Base-by-base conservation (phyloP, 2,329 filamentous ascomycete species). In the Paraphoma chrysanthemicola region DNA sequence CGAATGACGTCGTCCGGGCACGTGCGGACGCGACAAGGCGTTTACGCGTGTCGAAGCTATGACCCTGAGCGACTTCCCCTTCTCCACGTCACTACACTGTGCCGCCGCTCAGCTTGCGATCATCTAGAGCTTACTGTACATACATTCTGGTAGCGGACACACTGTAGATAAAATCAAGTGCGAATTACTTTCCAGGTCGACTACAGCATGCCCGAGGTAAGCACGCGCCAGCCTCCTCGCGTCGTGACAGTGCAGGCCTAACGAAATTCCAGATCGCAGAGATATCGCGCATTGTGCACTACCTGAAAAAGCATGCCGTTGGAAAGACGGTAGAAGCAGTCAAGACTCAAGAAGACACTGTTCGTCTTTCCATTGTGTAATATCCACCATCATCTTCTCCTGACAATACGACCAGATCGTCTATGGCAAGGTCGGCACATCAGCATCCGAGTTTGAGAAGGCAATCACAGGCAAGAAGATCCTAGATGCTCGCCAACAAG, bases 371-470 rank as follows among this genome's bases (percentile, higher is more conserved):
- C 39, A 38, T n/a, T 38, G 6, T 11, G 33, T 17, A 16, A 11
- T 16, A 9, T 17, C 14, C 11, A 42, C 39, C 11, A 14, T 17
- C 11, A n/a, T 8, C n/a, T 16, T n/a, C 38, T 11, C 18, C 51
- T 53, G n/a, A 46, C 11, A 29, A 14, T 17, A 28, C 10, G 30
- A 16, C 11, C 41, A 72, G 66, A 94, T 90, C 71, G 85, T 99
- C 6, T 99, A 93, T 77, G 93, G 93, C 66, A 97, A 98, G 78
- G 93, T 88, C 17, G 93, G 93, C 30, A 96, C 91, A 0, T 91
- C 85, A 16, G 91, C 89, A 0, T 77, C 85, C 0, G 90, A 89
- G 30, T 93, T 99, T 60, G 82, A 91, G 66, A 84, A 86, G 52
- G 88, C 90, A 1, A 81, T 97, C 70, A 83, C 83, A 3, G 92